Percentiles rank a stretch among this genome's conserved stretches.
Evolutionary conservation across 257 asterid genomes (phyloP).

Genomic region (Striga asiatica): DNA sequence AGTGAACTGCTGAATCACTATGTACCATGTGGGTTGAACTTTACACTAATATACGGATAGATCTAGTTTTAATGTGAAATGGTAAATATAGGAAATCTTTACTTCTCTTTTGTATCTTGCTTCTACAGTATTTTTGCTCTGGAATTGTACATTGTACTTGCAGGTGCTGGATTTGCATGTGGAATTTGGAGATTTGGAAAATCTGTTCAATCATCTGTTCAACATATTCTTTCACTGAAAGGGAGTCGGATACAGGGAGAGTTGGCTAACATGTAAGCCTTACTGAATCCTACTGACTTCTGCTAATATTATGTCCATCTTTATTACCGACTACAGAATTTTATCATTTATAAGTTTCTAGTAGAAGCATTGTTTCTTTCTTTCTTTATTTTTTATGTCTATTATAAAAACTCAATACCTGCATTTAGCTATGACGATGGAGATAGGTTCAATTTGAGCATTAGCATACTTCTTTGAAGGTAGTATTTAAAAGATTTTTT

Average conservation of each 20-base stretch:
- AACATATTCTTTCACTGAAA: constrained; percentile 51
- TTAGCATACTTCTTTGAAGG: not conserved
- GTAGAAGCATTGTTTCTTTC: not conserved
- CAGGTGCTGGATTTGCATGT: constrained; percentile 36
- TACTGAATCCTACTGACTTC: constrained; percentile 12
- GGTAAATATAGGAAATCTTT: no score
- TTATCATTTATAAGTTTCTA: not conserved
- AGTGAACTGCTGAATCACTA: not conserved
- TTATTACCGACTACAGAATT: not conserved
- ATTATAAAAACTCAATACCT: no score
- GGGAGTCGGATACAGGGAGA: constrained; percentile 71
- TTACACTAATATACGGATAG: no score
- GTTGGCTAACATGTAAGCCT: constrained; percentile 55
- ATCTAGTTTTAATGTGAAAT: no score
- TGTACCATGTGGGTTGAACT: not conserved
- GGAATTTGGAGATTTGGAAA: constrained; percentile 28
- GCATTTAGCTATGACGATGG: no score
- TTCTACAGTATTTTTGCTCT: no score
- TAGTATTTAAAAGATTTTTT: not conserved
- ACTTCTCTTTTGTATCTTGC: no score
- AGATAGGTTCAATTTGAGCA: not conserved
- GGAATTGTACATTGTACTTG: not conserved
- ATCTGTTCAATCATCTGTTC: constrained; percentile 28
- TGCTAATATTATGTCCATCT: not conserved
- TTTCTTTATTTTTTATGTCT: no score